These are phyloP conservation scores for Hypoxylon lenormandii DNA, from an alignment of 495 filamentous ascomycete genomes.

Conservation along the genomic window DNA sequence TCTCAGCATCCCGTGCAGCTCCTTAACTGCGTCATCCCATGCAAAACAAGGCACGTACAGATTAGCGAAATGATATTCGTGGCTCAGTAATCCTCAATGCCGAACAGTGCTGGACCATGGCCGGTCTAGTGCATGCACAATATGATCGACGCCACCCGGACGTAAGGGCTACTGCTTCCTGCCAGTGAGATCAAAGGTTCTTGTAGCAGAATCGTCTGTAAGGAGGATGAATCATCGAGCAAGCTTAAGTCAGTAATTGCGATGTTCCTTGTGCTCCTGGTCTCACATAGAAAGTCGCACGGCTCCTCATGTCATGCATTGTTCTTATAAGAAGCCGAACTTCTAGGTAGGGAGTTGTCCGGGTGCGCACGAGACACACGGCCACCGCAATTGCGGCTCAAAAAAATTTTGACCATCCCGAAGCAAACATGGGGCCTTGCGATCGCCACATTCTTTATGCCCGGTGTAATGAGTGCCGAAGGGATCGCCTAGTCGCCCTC, in stretches of 20 bases:
- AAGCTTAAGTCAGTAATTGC: slow-evolving; percentile 21
- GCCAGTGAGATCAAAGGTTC: slow-evolving; percentile 37
- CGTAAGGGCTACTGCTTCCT: slow-evolving; percentile 43
- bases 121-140: slow-evolving; percentile 25
- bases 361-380: not conserved
- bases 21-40: slow-evolving; percentile 45
- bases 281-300: slow-evolving; percentile 21
- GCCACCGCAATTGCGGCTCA: slow-evolving; percentile 39
- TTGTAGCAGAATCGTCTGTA: slow-evolving; percentile 22
- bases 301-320: slow-evolving; percentile 28
- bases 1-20: slow-evolving; percentile 42
- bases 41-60: slow-evolving; percentile 41
- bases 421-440: slow-evolving; percentile 33
- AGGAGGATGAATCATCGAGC: slow-evolving; percentile 16
- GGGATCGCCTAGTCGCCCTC: slow-evolving; percentile 5
- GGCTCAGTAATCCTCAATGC: slow-evolving; percentile 45
- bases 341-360: not conserved
- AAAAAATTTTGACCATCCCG: slow-evolving; percentile 27
- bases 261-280: slow-evolving; percentile 5
- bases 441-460: slow-evolving; percentile 9
- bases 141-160: slow-evolving; percentile 42
- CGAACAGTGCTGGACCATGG: slow-evolving; percentile 27
- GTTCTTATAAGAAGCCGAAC: slow-evolving; percentile 3
- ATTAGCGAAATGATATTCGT: slow-evolving; percentile 48
- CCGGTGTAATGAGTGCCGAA: slow-evolving; percentile 30